Percentiles rank a stretch among this genome's conserved stretches.
Conservation (phyloP, 2,329 filamentous ascomycete species). For the Venturia carpophila region DNA sequence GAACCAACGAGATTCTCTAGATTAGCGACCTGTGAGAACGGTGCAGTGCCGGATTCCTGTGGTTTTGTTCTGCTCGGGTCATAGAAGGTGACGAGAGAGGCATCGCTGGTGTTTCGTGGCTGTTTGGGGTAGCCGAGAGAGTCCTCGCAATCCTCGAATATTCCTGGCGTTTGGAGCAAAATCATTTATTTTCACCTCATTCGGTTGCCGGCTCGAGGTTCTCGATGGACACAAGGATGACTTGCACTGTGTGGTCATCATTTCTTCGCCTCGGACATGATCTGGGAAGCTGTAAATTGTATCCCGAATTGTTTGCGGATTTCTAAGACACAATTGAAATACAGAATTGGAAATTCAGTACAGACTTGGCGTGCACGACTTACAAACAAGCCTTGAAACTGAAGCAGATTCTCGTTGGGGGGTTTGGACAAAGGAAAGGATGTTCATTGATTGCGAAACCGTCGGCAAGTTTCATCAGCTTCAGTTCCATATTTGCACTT, state of each 20-base stretch:
- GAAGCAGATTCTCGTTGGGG: background rate
- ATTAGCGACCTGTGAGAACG: background rate
- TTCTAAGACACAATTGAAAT: background rate
- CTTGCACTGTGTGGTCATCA: background rate
- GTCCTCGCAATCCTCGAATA: background rate
- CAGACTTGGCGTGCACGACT: background rate
- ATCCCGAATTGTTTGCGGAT: background rate
- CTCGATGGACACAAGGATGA: background rate
- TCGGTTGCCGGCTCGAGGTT: background rate
- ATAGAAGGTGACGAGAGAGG: background rate
- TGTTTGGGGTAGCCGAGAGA: background rate
- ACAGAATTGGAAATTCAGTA: background rate
- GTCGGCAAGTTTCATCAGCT: background rate
- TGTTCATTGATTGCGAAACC: background rate
- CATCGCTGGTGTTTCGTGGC: conserved; percentile 1
- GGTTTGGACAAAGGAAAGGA: background rate
- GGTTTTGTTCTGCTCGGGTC: background rate
- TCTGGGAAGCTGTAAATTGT: background rate
- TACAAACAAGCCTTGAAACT: background rate
- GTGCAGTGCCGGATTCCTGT: background rate
- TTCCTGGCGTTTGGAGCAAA: conserved; percentile 1
- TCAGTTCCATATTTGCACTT: background rate
- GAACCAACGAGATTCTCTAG: background rate
- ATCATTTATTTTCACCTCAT: background rate
- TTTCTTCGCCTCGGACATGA: background rate